phyloP scores from a whole-genome alignment of 2,329 filamentous ascomycete genomes.

The Lojkania enalia region DNA sequence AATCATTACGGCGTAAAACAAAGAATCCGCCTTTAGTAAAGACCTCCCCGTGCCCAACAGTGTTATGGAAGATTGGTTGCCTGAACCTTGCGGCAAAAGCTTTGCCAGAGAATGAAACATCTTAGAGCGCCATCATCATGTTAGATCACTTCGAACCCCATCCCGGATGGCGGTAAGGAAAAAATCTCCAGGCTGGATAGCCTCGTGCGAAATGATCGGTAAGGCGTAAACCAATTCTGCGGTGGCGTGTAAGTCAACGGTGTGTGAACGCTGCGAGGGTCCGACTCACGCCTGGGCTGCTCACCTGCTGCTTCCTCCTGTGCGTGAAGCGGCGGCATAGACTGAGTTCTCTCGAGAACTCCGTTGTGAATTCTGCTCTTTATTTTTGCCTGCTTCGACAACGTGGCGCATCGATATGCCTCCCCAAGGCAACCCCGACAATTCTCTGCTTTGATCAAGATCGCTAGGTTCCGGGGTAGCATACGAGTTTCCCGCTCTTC shows the following conservation, averaged over 20 bases:
- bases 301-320: slow-evolving; percentile 47
- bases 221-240: slow-evolving; percentile 45
- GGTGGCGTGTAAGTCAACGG: slow-evolving; percentile 23
- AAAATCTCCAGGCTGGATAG: slow-evolving; percentile 33
- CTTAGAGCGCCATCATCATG: neutral
- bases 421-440: slow-evolving; percentile 73
- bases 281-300: slow-evolving; percentile 33
- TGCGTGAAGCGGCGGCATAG: slow-evolving; percentile 41
- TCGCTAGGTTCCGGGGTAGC: slow-evolving; percentile 62
- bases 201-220: slow-evolving; percentile 48
- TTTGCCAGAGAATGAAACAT: slow-evolving; percentile 8
- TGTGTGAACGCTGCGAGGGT: slow-evolving; percentile 13
- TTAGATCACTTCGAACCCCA: slow-evolving; percentile 18
- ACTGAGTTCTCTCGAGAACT: slow-evolving; percentile 47
- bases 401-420: slow-evolving; percentile 64
- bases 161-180: slow-evolving; percentile 24
- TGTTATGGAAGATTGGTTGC: slow-evolving; percentile 11
- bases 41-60: slow-evolving; percentile 9
- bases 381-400: slow-evolving; percentile 49
- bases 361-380: slow-evolving; percentile 49
- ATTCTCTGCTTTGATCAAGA: slow-evolving; percentile 55
- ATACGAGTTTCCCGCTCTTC: slow-evolving; percentile 67
- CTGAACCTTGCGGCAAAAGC: slow-evolving; percentile 16
- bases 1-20: slow-evolving; percentile 19
- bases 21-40: neutral